Percentiles rank a stretch among this genome's conserved stretches.
These are phyloP conservation scores for Hanseniaspora mollemarum DNA, from an alignment of 805 yeast genomes.

Conservation along the genomic window DNA sequence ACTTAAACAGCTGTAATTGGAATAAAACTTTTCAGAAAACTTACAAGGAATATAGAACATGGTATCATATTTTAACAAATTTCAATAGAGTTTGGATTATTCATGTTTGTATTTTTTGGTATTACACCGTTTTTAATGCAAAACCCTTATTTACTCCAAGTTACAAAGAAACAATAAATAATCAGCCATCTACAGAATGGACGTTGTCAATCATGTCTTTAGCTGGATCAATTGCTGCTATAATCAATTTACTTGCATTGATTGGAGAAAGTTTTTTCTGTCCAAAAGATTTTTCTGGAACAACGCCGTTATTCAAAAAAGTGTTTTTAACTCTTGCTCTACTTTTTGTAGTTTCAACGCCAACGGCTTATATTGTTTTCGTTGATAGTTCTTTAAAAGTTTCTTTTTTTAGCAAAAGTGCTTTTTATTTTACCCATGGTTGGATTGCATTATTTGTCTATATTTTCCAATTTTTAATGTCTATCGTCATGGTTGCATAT, in stretches of 20 bases:
- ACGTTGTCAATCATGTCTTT: conserved; percentile 48
- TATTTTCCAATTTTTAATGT: conserved; percentile 39
- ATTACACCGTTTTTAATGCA: conserved; percentile 55
- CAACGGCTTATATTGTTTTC: conserved; percentile 38
- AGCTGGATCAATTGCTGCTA: conserved; percentile 52
- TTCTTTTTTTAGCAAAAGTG: conserved; percentile 53
- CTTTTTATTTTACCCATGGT: conserved; percentile 39
- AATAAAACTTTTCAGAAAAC: conserved; percentile 57
- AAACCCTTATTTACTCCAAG: conserved; percentile 52
- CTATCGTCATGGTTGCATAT: conserved; percentile 39
- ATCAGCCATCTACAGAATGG: conserved; percentile 48
- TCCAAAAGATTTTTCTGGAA: conserved; percentile 63
- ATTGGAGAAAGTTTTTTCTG: conserved; percentile 50
- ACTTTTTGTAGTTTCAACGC: conserved; percentile 38
- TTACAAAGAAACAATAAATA: conserved; percentile 43
- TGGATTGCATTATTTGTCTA: conserved; percentile 33
- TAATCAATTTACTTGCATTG: conserved; percentile 46
- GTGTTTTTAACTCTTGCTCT: conserved; percentile 34
- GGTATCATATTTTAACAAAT: conserved; percentile 63
- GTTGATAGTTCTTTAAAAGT: conserved; percentile 30
- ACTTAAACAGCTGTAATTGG: conserved; percentile 54
- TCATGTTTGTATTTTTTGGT: conserved; percentile 66
- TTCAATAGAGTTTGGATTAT: conserved; percentile 72
- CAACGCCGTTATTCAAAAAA: conserved; percentile 45
- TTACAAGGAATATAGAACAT: conserved; percentile 59